These are phyloP conservation scores for Botrytis tulipae DNA, from an alignment of 2,329 filamentous ascomycete species.

Conservation along the genomic window DNA sequence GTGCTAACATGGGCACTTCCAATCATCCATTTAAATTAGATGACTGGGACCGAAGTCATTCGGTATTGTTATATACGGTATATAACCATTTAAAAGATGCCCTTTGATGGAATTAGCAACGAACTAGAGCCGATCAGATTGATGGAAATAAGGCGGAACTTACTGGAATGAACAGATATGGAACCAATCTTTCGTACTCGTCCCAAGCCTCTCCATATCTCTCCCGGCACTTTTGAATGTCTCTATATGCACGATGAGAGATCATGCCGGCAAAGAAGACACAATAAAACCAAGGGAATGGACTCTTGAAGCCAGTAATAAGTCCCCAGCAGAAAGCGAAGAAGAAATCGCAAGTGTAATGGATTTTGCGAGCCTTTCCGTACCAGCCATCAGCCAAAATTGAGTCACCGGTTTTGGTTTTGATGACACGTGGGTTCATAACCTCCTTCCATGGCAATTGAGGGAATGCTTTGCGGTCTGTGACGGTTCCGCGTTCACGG, in stretches of 20 bases:
- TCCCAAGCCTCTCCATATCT: conserved; percentile 83
- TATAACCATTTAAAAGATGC: conserved; percentile 4
- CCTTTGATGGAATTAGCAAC: background rate
- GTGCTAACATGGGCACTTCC: background rate
- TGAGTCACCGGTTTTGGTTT: conserved; percentile 68
- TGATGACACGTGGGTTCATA: conserved; percentile 76
- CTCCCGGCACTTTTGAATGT: conserved; percentile 70
- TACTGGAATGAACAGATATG: conserved; percentile 79
- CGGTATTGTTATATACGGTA: background rate
- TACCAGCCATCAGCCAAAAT: conserved; percentile 88
- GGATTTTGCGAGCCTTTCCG: conserved; percentile 72
- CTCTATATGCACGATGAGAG: conserved; percentile 70
- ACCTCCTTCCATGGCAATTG: conserved; percentile 86
- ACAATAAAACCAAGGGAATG: conserved; percentile 88
- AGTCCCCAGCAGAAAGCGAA: conserved; percentile 77
- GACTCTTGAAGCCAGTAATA: conserved; percentile 77
- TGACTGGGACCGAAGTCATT: background rate
- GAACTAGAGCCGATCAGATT: background rate
- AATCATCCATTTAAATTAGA: background rate
- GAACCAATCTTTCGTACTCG: conserved; percentile 76
- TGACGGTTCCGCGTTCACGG: conserved; percentile 68
- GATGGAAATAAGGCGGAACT: conserved; percentile 29
- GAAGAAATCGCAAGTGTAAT: conserved; percentile 78
- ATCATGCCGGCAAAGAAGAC: conserved; percentile 81
- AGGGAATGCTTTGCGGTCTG: conserved; percentile 78